Conservation (phyloP, 306 rosid species). For the Erythrophleum fordii region DNA sequence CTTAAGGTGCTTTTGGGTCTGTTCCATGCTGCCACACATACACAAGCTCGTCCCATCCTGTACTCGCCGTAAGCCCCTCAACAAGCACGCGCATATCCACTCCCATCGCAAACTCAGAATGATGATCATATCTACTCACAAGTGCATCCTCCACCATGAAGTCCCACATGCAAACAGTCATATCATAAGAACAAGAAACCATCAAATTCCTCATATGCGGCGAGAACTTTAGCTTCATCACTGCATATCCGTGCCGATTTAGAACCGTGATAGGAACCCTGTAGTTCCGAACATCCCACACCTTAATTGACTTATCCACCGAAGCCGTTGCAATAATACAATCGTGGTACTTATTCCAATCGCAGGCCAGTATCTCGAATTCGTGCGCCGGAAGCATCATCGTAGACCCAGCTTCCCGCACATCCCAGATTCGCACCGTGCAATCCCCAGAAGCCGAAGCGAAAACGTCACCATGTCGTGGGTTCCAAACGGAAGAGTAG, state of each 20-base stretch:
- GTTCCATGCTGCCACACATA: slow-evolving; percentile 95
- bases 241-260: slow-evolving; percentile 82
- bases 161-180: slow-evolving; percentile 94
- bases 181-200: slow-evolving; percentile 83
- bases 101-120: slow-evolving; percentile 85
- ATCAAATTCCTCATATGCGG: slow-evolving; percentile 67
- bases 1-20: slow-evolving; percentile 80
- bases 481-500: slow-evolving; percentile 89
- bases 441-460: slow-evolving; percentile 98
- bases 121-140: slow-evolving; percentile 84
- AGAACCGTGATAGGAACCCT: slow-evolving; percentile 69
- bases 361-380: slow-evolving; percentile 67
- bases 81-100: slow-evolving; percentile 91
- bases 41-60: slow-evolving; percentile 95
- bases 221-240: slow-evolving; percentile 74
- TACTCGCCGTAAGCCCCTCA: slow-evolving; percentile 88
- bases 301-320: slow-evolving; percentile 77
- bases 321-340: slow-evolving; percentile 75
- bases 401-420: slow-evolving; percentile 80
- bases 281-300: slow-evolving; percentile 82
- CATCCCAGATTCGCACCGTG: slow-evolving; percentile 89
- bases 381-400: slow-evolving; percentile 85
- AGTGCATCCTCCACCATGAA: slow-evolving; percentile 86
- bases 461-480: slow-evolving; percentile 87
- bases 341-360: slow-evolving; percentile 90